phyloP scores from a whole-genome alignment of 176 grass and related monocot species.

The Lolium rigidum region DNA sequence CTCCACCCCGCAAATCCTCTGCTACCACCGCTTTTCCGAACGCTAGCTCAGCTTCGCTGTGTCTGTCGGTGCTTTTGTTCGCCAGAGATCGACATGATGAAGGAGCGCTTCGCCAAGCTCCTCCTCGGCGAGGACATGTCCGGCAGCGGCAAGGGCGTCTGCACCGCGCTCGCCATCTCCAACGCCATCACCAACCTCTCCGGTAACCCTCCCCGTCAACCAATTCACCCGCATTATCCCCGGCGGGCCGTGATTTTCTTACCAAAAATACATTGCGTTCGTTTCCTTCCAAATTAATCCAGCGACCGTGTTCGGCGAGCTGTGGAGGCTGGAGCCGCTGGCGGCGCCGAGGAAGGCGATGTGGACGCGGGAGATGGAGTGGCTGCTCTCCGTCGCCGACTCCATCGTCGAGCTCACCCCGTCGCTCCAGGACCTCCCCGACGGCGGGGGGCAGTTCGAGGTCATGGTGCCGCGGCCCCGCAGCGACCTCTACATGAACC shows the following conservation, averaged over 20 bases:
- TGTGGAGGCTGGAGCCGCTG: conserved; percentile 98
- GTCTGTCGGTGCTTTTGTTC: background rate
- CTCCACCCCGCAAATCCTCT: conserved; percentile 16
- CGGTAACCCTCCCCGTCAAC: conserved; percentile 39
- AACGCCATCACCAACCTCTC: conserved; percentile 99
- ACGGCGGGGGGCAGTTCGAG: conserved; percentile 82
- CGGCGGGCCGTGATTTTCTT: conserved; percentile 2
- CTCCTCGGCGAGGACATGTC: conserved; percentile 99
- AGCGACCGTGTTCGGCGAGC: conserved; percentile 97
- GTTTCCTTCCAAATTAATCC: conserved; percentile 22
- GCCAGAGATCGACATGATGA: conserved; percentile 98
- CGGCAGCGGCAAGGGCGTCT: conserved; percentile 95
- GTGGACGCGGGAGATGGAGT: conserved; percentile 96
- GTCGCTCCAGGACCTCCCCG: conserved; percentile 92
- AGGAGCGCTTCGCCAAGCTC: conserved; percentile 98
- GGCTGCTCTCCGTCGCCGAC: conserved; percentile 87
- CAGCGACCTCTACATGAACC: conserved; percentile 94
- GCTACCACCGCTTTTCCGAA: background rate
- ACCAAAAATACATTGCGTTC: background rate
- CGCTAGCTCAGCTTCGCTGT: too few species aligned
- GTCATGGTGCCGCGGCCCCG: conserved; percentile 91
- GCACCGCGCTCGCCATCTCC: conserved; percentile 96
- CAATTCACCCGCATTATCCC: conserved; percentile 26
- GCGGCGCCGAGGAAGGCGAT: conserved; percentile 84
- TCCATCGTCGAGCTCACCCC: conserved; percentile 95